Percentiles rank a stretch among this genome's conserved stretches.
These are phyloP conservation scores for Fusarium heterosporum DNA, from an alignment of 2,329 filamentous ascomycete genomes.

Conservation along the genomic window DNA sequence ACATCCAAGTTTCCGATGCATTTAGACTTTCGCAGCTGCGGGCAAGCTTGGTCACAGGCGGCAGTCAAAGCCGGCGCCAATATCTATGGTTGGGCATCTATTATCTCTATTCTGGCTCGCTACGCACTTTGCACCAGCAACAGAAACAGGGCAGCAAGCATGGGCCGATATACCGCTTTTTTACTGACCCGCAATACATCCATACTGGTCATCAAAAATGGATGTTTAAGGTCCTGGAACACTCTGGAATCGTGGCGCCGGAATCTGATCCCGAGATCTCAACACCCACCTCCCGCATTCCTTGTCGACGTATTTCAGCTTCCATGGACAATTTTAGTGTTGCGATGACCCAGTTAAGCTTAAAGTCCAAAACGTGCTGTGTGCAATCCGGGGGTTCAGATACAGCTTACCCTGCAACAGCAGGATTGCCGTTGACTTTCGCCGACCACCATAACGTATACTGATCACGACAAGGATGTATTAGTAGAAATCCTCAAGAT, in stretches of 20 bases:
- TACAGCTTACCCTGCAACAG: slow-evolving; percentile 23
- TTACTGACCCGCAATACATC: slow-evolving; percentile 20
- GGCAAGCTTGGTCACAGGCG: neutral
- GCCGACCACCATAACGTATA: too few species aligned
- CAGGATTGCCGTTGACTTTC: neutral
- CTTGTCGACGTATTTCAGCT: slow-evolving; percentile 31
- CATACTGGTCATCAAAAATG: slow-evolving; percentile 10
- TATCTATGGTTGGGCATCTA: slow-evolving; percentile 26
- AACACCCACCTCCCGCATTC: slow-evolving; percentile 26
- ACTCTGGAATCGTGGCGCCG: slow-evolving; percentile 33
- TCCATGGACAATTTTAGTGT: slow-evolving; percentile 13
- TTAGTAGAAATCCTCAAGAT: too few species aligned
- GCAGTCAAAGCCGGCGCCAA: neutral
- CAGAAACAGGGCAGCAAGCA: slow-evolving; percentile 17
- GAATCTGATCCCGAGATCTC: slow-evolving; percentile 26
- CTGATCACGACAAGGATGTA: too few species aligned
- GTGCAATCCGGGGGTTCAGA: neutral
- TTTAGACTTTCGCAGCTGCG: slow-evolving; percentile 14
- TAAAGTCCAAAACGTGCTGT: slow-evolving; percentile 10
- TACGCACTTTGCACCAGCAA: slow-evolving; percentile 2
- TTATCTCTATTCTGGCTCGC: slow-evolving; percentile 13
- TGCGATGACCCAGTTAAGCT: slow-evolving; percentile 21
- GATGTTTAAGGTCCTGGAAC: slow-evolving; percentile 20
- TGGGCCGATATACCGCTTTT: slow-evolving; percentile 28
- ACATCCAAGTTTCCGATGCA: slow-evolving; percentile 17